Evolutionary conservation across 2,329 filamentous ascomycete genomes (phyloP), one percentile per base, ranked within the genome.

Genomic region (Ceratocystis albifundus): DNA sequence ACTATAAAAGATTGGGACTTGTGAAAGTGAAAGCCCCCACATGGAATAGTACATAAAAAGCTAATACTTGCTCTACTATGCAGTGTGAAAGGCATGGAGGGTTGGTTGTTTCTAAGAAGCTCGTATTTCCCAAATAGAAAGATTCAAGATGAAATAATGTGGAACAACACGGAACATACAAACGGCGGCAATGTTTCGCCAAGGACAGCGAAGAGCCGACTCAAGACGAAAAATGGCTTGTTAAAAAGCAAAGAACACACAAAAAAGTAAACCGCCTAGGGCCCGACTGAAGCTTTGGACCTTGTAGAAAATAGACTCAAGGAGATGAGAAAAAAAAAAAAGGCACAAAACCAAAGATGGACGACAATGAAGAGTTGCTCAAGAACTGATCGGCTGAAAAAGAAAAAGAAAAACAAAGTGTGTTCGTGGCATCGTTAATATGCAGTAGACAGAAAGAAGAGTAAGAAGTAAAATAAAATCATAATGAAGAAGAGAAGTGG

Each of bases 81-180:
- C 6, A 48, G 41, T 32, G 61, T 30, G n/a, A 63, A 45, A 48
- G 36, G 61, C 50, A 30, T 32, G n/a, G 44, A 22, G 10, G 28
- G 32, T 28, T 63, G 28, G 32, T 28, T 63, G 61, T 63, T 48
- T 63, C 46, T 30, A 32, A 63, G 25, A 63, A 48, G 44, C 20
- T 48, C 61, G 61, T 63, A 48, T 63, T 63, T 48, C 20, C 36
- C 17, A 30, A 50, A 20, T 50, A 55, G 61, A 57, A 62, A 45
- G 30, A 66, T 28, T 44, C 61, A 66, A 55, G 28, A 59, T 41
- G 50, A 62, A 36, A 62, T 36, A 8, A 25, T 20, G 36, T 8
- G 45, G 28, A 41, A 46, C 46, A 41, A 55, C 10, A 61, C 4
- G 48, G 48, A 53, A 25, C 36, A 57, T 17, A 28, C 28, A 46